These are phyloP conservation scores for Fusarium torulosum DNA, from an alignment of 2,329 filamentous ascomycete species.

Conservation along the genomic window DNA sequence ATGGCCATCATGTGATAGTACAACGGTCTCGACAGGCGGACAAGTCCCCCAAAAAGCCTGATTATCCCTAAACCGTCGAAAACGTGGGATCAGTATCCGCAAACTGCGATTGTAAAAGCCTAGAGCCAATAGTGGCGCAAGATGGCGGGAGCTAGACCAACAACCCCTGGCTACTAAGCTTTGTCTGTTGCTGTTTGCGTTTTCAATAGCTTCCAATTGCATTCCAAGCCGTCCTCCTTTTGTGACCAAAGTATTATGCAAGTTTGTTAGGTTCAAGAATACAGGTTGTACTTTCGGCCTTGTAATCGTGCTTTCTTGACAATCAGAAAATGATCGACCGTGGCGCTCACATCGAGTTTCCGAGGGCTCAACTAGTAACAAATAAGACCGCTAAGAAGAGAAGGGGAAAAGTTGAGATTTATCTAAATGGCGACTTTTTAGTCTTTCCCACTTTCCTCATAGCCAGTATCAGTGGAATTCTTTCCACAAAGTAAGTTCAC, in stretches of 20 bases:
- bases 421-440: no score
- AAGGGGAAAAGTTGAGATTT: no score
- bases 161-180: background rate
- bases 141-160: background rate
- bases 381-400: no score
- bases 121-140: background rate
- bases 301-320: no score
- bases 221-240: constrained; percentile 1
- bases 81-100: background rate
- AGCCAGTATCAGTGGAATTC: no score
- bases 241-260: background rate
- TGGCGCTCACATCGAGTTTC: no score
- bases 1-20: background rate
- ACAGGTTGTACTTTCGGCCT: no score
- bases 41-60: background rate
- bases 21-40: background rate
- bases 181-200: background rate
- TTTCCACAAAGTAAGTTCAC: no score
- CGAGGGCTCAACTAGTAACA: no score
- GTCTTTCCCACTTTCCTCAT: no score
- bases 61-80: background rate
- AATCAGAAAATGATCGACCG: no score
- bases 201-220: background rate
- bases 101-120: background rate
- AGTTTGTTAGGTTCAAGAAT: no score